phyloP scores from a whole-genome alignment of 495 filamentous ascomycete genomes.

The Penicillium canariense region DNA sequence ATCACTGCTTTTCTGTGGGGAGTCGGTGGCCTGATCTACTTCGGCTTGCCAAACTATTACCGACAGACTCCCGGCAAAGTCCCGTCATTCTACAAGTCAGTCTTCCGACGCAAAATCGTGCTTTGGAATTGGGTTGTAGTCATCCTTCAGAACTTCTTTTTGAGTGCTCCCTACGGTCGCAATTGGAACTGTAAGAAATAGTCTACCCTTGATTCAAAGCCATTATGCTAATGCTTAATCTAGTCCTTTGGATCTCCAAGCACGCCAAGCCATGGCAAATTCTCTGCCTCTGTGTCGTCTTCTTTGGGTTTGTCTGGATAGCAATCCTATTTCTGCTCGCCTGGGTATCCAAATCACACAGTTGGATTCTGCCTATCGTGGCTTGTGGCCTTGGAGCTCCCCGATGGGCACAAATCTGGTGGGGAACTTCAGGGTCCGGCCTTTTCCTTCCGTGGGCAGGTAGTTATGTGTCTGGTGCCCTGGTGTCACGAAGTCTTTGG shows the following conservation, averaged over 20 bases:
- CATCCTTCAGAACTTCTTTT: constrained; percentile 49
- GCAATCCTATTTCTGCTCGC: constrained; percentile 38
- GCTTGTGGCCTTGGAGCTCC: constrained; percentile 51
- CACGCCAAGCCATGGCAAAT: constrained; percentile 48
- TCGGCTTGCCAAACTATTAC: constrained; percentile 50
- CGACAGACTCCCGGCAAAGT: constrained; percentile 64
- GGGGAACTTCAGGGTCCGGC: constrained; percentile 48
- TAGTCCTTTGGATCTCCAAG: constrained; percentile 48
- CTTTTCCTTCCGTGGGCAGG: constrained; percentile 51
- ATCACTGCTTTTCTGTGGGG: constrained; percentile 43
- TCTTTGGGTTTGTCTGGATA: constrained; percentile 48
- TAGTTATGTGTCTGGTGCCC: constrained; percentile 39
- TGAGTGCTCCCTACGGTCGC: constrained; percentile 49
- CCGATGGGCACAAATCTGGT: constrained; percentile 53
- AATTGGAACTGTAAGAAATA: constrained; percentile 46
- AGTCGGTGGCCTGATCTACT: constrained; percentile 41
- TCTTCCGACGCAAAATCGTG: constrained; percentile 49
- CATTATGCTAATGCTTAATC: background rate
- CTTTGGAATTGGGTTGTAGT: constrained; percentile 50
- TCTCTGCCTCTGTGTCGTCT: constrained; percentile 40
- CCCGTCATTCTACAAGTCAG: constrained; percentile 53
- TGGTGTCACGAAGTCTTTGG: constrained; percentile 49
- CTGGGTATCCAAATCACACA: constrained; percentile 44
- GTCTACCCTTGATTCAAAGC: background rate
- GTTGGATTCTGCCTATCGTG: constrained; percentile 51